Percentiles rank a stretch among this genome's conserved stretches.
Evolutionary conservation across 345 rosid species (phyloP).

Genomic region (Cardiospermum halicacabum): DNA sequence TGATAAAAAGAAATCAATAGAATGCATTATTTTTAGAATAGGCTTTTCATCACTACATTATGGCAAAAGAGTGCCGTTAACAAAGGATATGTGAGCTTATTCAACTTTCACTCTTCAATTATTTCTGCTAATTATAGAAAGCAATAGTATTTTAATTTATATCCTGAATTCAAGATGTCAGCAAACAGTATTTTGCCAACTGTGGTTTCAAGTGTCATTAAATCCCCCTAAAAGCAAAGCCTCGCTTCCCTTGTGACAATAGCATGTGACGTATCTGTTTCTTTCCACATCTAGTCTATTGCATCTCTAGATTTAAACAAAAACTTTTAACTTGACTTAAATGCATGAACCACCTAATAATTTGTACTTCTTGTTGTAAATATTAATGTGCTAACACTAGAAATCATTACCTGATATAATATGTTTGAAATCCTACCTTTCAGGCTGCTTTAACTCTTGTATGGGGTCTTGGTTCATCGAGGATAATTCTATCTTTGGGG

Average conservation of each 20-base stretch:
- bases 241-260: neutral
- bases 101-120: neutral
- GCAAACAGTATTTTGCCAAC: neutral
- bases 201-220: neutral
- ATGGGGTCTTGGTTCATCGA: conserved; percentile 45
- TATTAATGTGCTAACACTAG: no score
- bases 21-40: neutral
- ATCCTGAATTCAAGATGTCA: neutral
- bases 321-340: neutral
- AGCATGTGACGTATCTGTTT: neutral
- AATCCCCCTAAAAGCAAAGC: neutral
- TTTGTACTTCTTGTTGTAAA: neutral
- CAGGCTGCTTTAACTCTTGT: conserved; percentile 65
- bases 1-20: neutral
- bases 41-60: neutral
- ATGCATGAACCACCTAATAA: neutral
- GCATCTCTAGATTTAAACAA: neutral
- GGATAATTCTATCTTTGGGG: conserved; percentile 44
- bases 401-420: no score
- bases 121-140: neutral
- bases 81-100: neutral
- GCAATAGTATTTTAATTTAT: neutral
- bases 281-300: neutral
- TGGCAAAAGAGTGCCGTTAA: neutral
- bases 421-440: conserved; percentile 4